Evolutionary conservation across 768 basidiomycete species (phyloP), one percentile per base, ranked within the genome.

Genomic region (Kwoniella sp.): DNA sequence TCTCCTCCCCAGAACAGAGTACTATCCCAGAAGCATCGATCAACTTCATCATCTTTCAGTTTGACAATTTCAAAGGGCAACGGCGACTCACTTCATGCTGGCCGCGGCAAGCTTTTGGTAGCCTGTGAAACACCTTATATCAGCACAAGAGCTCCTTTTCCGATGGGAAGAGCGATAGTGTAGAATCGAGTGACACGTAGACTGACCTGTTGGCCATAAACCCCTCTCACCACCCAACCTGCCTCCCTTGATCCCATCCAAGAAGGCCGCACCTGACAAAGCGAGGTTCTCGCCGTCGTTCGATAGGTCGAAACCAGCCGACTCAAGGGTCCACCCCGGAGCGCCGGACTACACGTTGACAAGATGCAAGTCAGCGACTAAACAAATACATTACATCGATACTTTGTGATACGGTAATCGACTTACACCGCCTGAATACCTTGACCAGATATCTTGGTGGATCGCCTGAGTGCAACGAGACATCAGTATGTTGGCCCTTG

Each of bases 371-470:
- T 33, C 29, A 49, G 21, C 21, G 6, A 47, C 10, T 26, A 9
- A 30, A 24, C 22, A 2, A 33, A 33, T 5, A 33, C 13, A 13
- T n/a, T n/a, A n/a, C n/a, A n/a, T n/a, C n/a, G n/a, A n/a, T n/a
- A n/a, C n/a, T 33, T 6, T 13, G 33, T 13, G 33, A 47, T 33
- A 15, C 1, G 55, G 30, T 10, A 2, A 29, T 10, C 2, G 36
- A 65, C 75, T 70, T 37, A 77, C 72, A 17, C 95, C 95, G 8
- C 95, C 95, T 2, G 88, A 87, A 71, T 93, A 94, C 3, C 95
- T 87, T 0, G 92, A 95, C 90, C 92, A 97, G 30, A 97, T 92
- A 76, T 97, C 92, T 78, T 95, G 95, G 76, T 98, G 95, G 60
- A 95, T 76, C 60, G 70, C 62, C 76, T 77, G 29, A 44, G 33